Conservation (phyloP, 208 protist species). For the Leishmania aethiopica region DNA sequence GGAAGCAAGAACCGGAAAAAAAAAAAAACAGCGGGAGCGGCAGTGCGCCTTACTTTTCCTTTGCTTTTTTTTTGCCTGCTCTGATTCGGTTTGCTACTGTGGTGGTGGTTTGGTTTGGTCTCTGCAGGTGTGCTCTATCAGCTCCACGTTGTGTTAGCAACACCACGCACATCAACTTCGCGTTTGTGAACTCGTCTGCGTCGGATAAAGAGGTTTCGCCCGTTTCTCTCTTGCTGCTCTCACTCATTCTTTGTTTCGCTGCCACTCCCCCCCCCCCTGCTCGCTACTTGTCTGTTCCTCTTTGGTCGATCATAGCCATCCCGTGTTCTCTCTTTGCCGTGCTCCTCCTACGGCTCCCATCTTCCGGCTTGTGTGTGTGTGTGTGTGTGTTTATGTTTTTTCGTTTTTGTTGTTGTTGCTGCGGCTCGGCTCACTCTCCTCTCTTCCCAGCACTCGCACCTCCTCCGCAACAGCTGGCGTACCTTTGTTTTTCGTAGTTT, state of each 20-base stretch:
- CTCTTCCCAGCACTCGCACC: background rate
- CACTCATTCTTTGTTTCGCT: background rate
- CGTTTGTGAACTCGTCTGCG: background rate
- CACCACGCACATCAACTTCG: background rate
- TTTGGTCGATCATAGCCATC: constrained; percentile 6
- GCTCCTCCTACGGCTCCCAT: background rate
- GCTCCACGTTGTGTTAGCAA: background rate
- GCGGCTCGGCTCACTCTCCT: background rate
- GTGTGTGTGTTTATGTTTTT: background rate
- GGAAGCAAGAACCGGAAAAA: background rate
- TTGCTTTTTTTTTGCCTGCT: background rate
- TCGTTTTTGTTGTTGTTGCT: background rate
- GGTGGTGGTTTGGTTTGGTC: background rate
- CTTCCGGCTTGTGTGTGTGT: background rate
- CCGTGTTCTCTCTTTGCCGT: background rate
- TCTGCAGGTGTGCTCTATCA: background rate
- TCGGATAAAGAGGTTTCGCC: background rate
- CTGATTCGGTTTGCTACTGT: background rate
- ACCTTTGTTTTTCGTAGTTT: background rate
- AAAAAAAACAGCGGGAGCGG: background rate
- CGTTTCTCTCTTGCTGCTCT: background rate
- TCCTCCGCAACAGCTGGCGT: background rate
- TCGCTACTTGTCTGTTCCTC: background rate
- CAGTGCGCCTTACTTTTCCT: background rate
- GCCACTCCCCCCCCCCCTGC: background rate